A percentile compares a stretch with the other conserved stretches of the same genome.
These are phyloP conservation scores for Bolboschoenus planiculmis DNA, from an alignment of 176 grass and related monocot genomes.

Conservation along the genomic window DNA sequence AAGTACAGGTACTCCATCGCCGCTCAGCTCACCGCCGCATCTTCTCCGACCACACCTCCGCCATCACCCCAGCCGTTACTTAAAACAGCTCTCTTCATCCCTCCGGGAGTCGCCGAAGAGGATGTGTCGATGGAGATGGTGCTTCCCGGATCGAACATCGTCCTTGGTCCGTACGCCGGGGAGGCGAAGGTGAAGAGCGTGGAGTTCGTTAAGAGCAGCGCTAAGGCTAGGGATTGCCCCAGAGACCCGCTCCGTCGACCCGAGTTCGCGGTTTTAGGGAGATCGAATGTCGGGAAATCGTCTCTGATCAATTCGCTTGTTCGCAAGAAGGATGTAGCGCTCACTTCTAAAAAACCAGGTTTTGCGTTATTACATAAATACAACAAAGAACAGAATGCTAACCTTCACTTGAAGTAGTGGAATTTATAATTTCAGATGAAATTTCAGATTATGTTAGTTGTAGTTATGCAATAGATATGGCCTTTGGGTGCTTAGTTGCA, in stretches of 20 bases:
- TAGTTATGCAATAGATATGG: background rate
- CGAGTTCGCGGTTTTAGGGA: constrained; percentile 77
- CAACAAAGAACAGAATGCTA: background rate
- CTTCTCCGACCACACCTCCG: background rate
- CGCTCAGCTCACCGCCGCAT: background rate
- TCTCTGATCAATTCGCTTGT: constrained; percentile 83
- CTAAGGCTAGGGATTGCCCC: constrained; percentile 60
- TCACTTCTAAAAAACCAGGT: constrained; percentile 97
- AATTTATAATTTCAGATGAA: background rate
- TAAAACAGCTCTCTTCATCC: constrained; percentile 55
- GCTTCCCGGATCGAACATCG: constrained; percentile 84
- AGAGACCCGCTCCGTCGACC: constrained; percentile 58
- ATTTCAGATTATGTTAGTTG: background rate
- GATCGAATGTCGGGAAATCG: constrained; percentile 91
- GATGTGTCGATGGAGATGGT: constrained; percentile 51
- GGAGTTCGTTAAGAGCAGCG: constrained; percentile 72
- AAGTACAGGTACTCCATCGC: background rate
- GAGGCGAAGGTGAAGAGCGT: constrained; percentile 60
- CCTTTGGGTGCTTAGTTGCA: background rate
- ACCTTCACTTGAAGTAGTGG: background rate
- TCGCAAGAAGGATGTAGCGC: constrained; percentile 76
- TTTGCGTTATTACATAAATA: background rate
- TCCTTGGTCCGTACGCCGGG: constrained; percentile 77
- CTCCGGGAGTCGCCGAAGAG: constrained; percentile 50
- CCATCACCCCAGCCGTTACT: background rate